Conservation (phyloP, 306 rosid species). For the Vigna hirtella region DNA sequence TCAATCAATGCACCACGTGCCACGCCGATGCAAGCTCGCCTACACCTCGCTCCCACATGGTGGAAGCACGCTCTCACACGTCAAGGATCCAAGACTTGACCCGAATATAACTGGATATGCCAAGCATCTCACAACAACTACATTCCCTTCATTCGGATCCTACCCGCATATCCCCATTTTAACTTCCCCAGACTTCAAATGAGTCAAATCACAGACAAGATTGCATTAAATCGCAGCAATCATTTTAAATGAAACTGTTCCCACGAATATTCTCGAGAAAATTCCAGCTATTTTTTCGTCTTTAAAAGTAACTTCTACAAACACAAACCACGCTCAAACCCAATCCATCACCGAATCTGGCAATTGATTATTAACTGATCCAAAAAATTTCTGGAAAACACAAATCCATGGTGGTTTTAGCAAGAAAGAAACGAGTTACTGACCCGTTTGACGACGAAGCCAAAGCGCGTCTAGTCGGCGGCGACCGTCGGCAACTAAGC, state of each 20-base stretch:
- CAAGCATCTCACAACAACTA: slow-evolving; percentile 39
- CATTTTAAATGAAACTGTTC: not conserved
- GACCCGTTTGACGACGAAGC: slow-evolving; percentile 73
- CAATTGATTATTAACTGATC: not conserved
- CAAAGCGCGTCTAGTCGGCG: slow-evolving; percentile 66
- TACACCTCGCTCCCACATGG: slow-evolving; percentile 20
- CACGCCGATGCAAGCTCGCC: slow-evolving; percentile 39
- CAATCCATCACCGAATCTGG: not conserved
- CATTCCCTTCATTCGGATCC: slow-evolving; percentile 28
- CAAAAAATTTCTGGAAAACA: not conserved
- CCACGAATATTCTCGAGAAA: slow-evolving; percentile 52
- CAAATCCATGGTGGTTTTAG: slow-evolving; percentile 42
- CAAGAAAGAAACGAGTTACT: slow-evolving; percentile 64
- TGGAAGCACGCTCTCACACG: slow-evolving; percentile 42
- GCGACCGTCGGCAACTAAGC: slow-evolving; percentile 45
- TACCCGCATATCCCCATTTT: slow-evolving; percentile 47
- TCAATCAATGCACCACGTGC: slow-evolving; percentile 52
- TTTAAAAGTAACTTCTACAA: slow-evolving; percentile 23
- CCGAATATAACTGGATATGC: slow-evolving; percentile 46
- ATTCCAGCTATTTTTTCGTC: slow-evolving; percentile 27
- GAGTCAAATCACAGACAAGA: not conserved
- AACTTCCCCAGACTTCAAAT: not conserved
- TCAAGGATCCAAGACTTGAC: not conserved
- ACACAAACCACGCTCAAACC: not conserved
- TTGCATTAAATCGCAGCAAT: not conserved